phyloP scores from a whole-genome alignment of 2,329 filamentous ascomycete species.

The Lizonia empirigonia region DNA sequence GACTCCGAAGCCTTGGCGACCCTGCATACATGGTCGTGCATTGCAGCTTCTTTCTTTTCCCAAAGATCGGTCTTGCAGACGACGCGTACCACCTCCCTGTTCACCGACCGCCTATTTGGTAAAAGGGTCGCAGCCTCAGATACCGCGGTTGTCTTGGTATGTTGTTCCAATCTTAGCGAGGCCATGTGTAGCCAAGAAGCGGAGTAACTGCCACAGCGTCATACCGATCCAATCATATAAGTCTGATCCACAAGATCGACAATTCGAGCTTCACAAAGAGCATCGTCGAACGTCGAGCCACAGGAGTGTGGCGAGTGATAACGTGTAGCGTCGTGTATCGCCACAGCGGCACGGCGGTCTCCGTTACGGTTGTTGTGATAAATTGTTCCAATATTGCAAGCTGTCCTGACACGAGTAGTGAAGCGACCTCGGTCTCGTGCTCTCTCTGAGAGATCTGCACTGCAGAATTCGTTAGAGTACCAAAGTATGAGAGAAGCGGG shows the following conservation, averaged over 20 bases:
- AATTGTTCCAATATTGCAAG: background rate
- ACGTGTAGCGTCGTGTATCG: slow-evolving; percentile 5
- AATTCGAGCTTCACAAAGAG: background rate
- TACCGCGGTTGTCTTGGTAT: background rate
- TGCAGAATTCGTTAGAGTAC: background rate
- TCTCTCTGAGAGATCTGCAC: background rate
- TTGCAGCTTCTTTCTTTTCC: background rate
- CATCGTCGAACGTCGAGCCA: background rate
- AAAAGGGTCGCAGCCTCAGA: background rate
- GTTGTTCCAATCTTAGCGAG: slow-evolving; percentile 13
- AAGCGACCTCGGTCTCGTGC: background rate
- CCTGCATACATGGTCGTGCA: background rate
- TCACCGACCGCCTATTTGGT: background rate
- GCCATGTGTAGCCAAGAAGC: slow-evolving; percentile 4
- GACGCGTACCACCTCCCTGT: slow-evolving; percentile 17
- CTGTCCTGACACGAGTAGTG: background rate
- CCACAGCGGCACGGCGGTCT: slow-evolving; percentile 19
- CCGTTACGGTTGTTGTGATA: background rate
- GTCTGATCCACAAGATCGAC: slow-evolving; percentile 10
- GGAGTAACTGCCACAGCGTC: slow-evolving; percentile 3
- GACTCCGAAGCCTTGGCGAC: slow-evolving; percentile 13
- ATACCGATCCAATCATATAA: slow-evolving; percentile 6
- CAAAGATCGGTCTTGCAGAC: slow-evolving; percentile 1
- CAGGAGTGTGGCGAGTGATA: slow-evolving; percentile 17
- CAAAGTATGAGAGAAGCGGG: background rate